Evolutionary conservation across 2,329 filamentous ascomycete genomes (phyloP).

Genomic region (Rachicladosporium sp.): DNA sequence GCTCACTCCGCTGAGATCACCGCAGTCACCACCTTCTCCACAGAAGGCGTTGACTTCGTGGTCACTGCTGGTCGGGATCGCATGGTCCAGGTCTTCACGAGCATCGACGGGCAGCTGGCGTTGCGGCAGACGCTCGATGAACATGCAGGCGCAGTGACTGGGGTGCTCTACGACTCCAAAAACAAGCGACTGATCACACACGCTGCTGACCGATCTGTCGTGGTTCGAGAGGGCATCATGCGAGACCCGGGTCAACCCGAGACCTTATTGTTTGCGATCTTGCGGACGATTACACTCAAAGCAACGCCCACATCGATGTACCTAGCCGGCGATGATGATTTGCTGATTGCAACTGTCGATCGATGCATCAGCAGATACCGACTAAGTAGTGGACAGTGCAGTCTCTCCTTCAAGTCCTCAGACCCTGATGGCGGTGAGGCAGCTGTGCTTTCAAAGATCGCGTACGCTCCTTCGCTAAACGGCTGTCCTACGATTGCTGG

Average conservation of each 20-base stretch:
- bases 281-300: conserved; percentile 69
- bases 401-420: conserved; percentile 66
- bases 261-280: conserved; percentile 62
- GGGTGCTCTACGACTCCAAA: conserved; percentile 56
- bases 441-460: conserved; percentile 69
- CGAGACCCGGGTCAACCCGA: conserved; percentile 49
- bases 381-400: conserved; percentile 50
- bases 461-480: conserved; percentile 44
- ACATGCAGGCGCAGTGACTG: conserved; percentile 74
- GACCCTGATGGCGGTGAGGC: conserved; percentile 72
- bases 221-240: conserved; percentile 65
- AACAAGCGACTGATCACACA: conserved; percentile 59
- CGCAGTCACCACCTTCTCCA: conserved; percentile 61
- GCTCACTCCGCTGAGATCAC: conserved; percentile 80
- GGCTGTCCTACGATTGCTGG: conserved; percentile 62
- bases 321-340: conserved; percentile 48
- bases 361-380: conserved; percentile 45
- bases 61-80: conserved; percentile 80
- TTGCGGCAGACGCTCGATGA: conserved; percentile 86
- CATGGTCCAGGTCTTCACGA: conserved; percentile 79
- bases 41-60: conserved; percentile 50
- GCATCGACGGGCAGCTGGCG: conserved; percentile 36
- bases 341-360: conserved; percentile 51
- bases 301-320: conserved; percentile 78
- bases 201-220: conserved; percentile 76